Evolutionary conservation across 805 yeast species (phyloP).

Genomic region (Sugiyamaella lignohabitans): DNA sequence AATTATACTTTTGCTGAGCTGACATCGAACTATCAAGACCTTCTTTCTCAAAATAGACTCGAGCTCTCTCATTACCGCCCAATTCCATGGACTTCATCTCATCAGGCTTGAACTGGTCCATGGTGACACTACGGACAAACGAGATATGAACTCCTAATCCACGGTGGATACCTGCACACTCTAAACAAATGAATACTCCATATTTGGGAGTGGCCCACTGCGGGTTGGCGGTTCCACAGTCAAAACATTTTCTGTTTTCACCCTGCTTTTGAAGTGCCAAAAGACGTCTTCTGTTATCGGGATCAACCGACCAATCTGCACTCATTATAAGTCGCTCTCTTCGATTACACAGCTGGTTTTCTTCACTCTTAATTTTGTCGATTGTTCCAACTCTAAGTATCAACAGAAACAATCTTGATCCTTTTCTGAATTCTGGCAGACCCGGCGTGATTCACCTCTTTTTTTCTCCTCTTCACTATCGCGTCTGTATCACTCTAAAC

Average conservation of each 20-base stretch:
- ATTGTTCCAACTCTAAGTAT: not conserved
- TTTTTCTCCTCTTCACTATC: too few species aligned
- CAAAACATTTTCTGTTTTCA: conserved; percentile 82
- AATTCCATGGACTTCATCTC: conserved; percentile 85
- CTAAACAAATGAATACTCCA: conserved; percentile 94
- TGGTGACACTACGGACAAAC: conserved; percentile 91
- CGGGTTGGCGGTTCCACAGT: conserved; percentile 92
- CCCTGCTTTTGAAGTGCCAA: conserved; percentile 71
- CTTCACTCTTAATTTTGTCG: too few species aligned
- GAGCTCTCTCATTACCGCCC: conserved; percentile 84
- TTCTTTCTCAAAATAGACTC: conserved; percentile 57
- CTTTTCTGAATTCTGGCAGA: too few species aligned
- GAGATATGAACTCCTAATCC: conserved; percentile 96
- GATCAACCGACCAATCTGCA: conserved; percentile 82
- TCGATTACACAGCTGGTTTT: too few species aligned
- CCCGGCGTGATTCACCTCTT: too few species aligned
- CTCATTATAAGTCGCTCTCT: conserved; percentile 11
- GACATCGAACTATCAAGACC: conserved; percentile 63
- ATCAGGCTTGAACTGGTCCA: conserved; percentile 97
- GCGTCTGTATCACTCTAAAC: too few species aligned
- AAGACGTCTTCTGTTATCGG: conserved; percentile 70
- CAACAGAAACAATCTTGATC: not conserved
- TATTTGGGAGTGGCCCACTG: conserved; percentile 99
- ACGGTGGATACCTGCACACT: conserved; percentile 92
- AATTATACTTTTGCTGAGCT: conserved; percentile 72